phyloP scores from a whole-genome alignment of 805 yeast genomes.

The Myxozyma geophila region DNA sequence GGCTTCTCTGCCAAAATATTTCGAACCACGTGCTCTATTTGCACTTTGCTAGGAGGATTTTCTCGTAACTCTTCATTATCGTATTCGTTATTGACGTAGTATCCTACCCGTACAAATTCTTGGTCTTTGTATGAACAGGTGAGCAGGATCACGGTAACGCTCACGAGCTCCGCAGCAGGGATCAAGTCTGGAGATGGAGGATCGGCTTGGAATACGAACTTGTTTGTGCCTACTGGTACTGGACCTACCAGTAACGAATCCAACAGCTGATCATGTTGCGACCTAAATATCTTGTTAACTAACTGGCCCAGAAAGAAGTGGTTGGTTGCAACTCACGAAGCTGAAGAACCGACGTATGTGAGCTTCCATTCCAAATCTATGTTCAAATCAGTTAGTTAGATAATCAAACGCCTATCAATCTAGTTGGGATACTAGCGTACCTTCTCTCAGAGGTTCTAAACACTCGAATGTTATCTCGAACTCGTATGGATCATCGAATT shows the following conservation, averaged over 20 bases:
- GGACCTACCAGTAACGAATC: conserved; percentile 98
- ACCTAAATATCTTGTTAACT: conserved; percentile 32
- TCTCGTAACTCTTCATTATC: conserved; percentile 91
- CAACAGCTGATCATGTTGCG: conserved; percentile 95
- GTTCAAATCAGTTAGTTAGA: neutral
- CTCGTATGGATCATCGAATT: conserved; percentile 89
- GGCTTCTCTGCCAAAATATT: conserved; percentile 97
- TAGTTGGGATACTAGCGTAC: conserved; percentile 34
- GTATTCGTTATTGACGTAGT: conserved; percentile 96
- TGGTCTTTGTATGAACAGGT: conserved; percentile 92
- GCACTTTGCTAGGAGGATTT: conserved; percentile 37
- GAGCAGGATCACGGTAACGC: conserved; percentile 90
- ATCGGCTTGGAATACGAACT: conserved; percentile 90
- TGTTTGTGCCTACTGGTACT: conserved; percentile 95
- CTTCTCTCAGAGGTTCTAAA: conserved; percentile 81
- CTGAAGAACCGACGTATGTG: conserved; percentile 94
- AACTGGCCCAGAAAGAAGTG: neutral
- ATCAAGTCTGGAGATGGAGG: conserved; percentile 96
- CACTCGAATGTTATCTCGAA: conserved; percentile 98
- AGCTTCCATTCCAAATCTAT: conserved; percentile 93
- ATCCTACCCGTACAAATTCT: conserved; percentile 96
- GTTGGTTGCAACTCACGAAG: conserved; percentile 54
- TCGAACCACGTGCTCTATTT: conserved; percentile 64
- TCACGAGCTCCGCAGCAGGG: conserved; percentile 93
- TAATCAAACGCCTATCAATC: no score